Evolutionary conservation across 2,329 filamentous ascomycete species (phyloP).

Genomic region (Polytolypa hystricis): DNA sequence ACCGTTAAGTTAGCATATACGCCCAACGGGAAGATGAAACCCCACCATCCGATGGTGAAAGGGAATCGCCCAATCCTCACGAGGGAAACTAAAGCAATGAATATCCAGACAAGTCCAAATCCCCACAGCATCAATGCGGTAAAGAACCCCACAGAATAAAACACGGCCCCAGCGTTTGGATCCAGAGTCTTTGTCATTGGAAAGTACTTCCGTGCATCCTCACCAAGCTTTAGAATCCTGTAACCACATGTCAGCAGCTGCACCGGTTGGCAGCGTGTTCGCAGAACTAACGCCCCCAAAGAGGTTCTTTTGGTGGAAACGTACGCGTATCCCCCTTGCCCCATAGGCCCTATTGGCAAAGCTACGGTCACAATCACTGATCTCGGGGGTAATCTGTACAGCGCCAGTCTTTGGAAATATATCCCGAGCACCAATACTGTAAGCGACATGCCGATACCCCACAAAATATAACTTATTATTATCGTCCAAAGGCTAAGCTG

Average conservation of each 20-base stretch:
- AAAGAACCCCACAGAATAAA: conserved; percentile 27
- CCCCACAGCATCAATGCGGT: conserved; percentile 29
- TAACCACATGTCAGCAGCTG: too few species aligned
- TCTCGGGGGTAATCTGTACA: conserved; percentile 57
- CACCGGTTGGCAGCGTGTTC: too few species aligned
- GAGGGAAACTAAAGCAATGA: conserved; percentile 29
- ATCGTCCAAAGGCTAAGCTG: conserved; percentile 52
- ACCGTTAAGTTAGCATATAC: conserved; percentile 42
- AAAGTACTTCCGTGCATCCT: conserved; percentile 32
- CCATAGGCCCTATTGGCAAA: conserved; percentile 55
- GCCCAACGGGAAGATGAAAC: conserved; percentile 49
- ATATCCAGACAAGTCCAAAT: conserved; percentile 31
- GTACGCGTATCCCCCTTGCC: conserved; percentile 51
- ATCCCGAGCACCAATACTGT: conserved; percentile 54
- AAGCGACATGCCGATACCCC: conserved; percentile 54
- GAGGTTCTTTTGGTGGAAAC: conserved; percentile 5
- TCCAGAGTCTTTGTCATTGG: conserved; percentile 23
- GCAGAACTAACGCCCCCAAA: conserved; percentile 7
- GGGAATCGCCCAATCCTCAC: conserved; percentile 33
- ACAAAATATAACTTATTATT: conserved; percentile 56
- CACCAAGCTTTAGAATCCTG: conserved; percentile 40
- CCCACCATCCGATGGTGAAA: conserved; percentile 55
- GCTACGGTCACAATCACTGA: conserved; percentile 60
- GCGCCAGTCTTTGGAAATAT: conserved; percentile 57
- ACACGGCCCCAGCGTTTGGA: conserved; percentile 20